Evolutionary conservation across 148 eudicot genomes (phyloP).

Genomic region (Nepenthes gracilis): DNA sequence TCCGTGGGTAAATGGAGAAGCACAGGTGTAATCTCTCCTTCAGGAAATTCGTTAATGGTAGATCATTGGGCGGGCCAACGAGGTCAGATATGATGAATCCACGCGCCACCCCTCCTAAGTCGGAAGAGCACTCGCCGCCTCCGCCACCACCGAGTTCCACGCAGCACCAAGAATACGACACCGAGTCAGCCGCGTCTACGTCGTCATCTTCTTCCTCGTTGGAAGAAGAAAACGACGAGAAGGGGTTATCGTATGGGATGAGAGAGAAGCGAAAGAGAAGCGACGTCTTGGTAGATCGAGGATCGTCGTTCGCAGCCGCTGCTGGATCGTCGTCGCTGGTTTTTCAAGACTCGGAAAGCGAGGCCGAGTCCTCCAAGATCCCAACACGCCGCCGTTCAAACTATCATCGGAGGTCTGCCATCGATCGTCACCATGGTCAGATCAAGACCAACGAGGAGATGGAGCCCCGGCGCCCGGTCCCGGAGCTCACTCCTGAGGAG

Average conservation of each 20-base stretch:
- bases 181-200: slow-evolving; percentile 10
- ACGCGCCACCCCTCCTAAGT: background rate
- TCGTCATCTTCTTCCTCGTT: slow-evolving; percentile 9
- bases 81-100: slow-evolving; percentile 36
- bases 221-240: slow-evolving; percentile 15
- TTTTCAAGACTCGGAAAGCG: slow-evolving; percentile 24
- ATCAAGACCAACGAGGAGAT: too few relatives aligned
- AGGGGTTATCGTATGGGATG: slow-evolving; percentile 15
- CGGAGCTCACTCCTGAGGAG: slow-evolving; percentile 32
- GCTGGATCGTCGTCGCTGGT: too few relatives aligned
- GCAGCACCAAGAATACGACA: too few relatives aligned
- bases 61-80: slow-evolving; percentile 85
- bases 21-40: slow-evolving; percentile 61
- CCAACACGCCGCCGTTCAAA: slow-evolving; percentile 34
- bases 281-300: slow-evolving; percentile 24
- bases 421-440: too few relatives aligned
- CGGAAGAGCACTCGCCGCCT: slow-evolving; percentile 2
- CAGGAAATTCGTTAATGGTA: slow-evolving; percentile 46
- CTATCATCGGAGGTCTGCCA: too few relatives aligned
- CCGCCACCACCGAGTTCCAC: background rate
- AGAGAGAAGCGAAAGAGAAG: slow-evolving; percentile 25
- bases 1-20: slow-evolving; percentile 26
- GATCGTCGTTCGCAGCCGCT: slow-evolving; percentile 1
- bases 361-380: slow-evolving; percentile 42
- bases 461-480: too few relatives aligned